Conservation (phyloP, 805 yeast species). For the Tetrapisispora fleetii region DNA sequence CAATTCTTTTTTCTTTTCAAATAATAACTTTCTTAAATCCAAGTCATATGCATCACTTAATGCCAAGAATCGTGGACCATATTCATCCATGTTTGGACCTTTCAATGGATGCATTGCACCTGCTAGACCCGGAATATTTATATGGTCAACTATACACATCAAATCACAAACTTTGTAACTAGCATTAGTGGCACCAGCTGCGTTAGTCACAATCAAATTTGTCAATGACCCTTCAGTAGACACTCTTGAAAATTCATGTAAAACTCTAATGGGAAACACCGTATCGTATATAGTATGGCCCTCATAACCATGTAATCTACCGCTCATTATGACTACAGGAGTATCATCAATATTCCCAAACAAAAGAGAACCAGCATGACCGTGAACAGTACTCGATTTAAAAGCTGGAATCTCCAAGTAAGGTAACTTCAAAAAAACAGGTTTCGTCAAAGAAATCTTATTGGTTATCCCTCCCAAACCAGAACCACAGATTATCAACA, state of each 20-base stretch:
- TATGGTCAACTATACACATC: slow-evolving; percentile 84
- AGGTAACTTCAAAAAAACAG: slow-evolving; percentile 41
- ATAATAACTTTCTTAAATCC: slow-evolving; percentile 53
- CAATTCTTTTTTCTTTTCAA: slow-evolving; percentile 42
- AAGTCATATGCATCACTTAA: slow-evolving; percentile 83
- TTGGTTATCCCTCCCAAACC: slow-evolving; percentile 83
- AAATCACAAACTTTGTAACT: slow-evolving; percentile 71
- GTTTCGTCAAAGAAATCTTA: slow-evolving; percentile 20
- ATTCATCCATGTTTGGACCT: slow-evolving; percentile 71
- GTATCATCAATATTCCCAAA: slow-evolving; percentile 67
- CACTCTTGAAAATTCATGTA: slow-evolving; percentile 36
- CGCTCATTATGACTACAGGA: slow-evolving; percentile 89
- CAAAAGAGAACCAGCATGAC: slow-evolving; percentile 76
- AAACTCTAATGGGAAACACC: slow-evolving; percentile 75
- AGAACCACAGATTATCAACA: slow-evolving; percentile 84
- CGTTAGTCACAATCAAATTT: slow-evolving; percentile 77
- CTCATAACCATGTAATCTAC: slow-evolving; percentile 86
- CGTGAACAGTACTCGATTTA: slow-evolving; percentile 71
- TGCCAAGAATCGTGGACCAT: slow-evolving; percentile 84
- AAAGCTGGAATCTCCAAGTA: slow-evolving; percentile 75
- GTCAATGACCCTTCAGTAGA: slow-evolving; percentile 34
- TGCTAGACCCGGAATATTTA: slow-evolving; percentile 82
- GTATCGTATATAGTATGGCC: slow-evolving; percentile 79
- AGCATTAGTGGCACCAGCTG: slow-evolving; percentile 83
- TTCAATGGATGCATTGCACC: slow-evolving; percentile 72